These are phyloP conservation scores for Phlyctochytrium planicorne DNA, from an alignment of 192 early-diverging fungal genomes.

Conservation along the genomic window DNA sequence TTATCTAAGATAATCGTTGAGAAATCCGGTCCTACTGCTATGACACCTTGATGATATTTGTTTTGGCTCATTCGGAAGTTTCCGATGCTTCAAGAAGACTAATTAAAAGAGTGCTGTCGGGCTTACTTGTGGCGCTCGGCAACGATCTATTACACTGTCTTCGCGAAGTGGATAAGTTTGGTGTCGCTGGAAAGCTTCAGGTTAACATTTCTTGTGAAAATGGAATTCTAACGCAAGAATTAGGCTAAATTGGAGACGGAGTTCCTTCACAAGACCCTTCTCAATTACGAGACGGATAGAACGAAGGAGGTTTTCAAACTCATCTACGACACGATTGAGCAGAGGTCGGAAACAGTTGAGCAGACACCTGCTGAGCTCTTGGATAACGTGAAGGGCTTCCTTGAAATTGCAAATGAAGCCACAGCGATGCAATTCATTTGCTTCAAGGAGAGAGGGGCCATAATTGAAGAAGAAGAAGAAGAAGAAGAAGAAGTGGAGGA, in stretches of 20 bases:
- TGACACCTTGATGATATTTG: constrained; percentile 80
- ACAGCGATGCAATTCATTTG: constrained; percentile 70
- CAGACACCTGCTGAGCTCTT: constrained; percentile 39
- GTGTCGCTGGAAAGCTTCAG: constrained; percentile 90
- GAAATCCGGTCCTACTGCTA: constrained; percentile 88
- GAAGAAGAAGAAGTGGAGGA: not conserved
- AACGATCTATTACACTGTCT: constrained; percentile 79
- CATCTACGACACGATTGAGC: constrained; percentile 74
- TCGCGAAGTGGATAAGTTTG: constrained; percentile 78
- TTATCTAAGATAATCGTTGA: constrained; percentile 34
- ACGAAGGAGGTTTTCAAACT: constrained; percentile 69
- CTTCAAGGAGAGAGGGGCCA: constrained; percentile 37
- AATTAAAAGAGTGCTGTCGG: constrained; percentile 72
- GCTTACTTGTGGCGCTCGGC: constrained; percentile 69
- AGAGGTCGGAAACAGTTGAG: constrained; percentile 52
- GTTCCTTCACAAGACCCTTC: constrained; percentile 82
- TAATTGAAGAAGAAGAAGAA: not conserved
- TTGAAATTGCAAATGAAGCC: constrained; percentile 57
- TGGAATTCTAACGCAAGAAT: not conserved
- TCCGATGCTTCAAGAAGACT: constrained; percentile 79
- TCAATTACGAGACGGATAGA: constrained; percentile 68
- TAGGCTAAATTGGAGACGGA: constrained; percentile 88
- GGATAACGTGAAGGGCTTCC: constrained; percentile 44
- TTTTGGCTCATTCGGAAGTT: constrained; percentile 88
- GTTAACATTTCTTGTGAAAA: constrained; percentile 25